phyloP scores from a whole-genome alignment of 2,329 filamentous ascomycete genomes.

The Didymella arachidicola region DNA sequence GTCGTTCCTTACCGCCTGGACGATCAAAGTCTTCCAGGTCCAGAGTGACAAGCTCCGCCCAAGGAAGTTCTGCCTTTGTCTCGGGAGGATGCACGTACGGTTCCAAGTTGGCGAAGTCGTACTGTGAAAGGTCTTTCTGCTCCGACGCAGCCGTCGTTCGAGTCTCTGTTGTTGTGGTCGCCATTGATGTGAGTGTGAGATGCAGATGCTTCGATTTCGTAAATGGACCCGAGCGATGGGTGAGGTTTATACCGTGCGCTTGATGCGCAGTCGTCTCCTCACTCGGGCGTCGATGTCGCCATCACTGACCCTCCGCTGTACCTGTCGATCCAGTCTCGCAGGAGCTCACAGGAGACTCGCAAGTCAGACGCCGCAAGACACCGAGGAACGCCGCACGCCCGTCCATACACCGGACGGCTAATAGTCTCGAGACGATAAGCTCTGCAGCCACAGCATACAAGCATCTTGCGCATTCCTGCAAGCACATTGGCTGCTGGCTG shows the following conservation, averaged over 20 bases:
- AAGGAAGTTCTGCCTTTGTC: slow-evolving; percentile 58
- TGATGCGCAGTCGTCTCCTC: neutral
- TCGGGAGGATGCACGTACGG: slow-evolving; percentile 57
- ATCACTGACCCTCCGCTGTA: slow-evolving; percentile 1
- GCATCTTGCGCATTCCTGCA: neutral
- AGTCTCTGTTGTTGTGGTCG: slow-evolving; percentile 31
- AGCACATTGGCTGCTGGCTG: slow-evolving; percentile 6
- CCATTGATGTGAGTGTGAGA: slow-evolving; percentile 19
- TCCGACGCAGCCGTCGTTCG: slow-evolving; percentile 4
- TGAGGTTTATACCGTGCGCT: neutral
- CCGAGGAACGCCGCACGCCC: neutral
- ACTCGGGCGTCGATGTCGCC: slow-evolving; percentile 6
- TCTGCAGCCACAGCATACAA: slow-evolving; percentile 1
- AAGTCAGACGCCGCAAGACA: neutral
- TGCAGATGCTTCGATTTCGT: neutral
- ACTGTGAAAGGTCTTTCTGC: slow-evolving; percentile 28
- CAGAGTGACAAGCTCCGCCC: slow-evolving; percentile 66
- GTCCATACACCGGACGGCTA: neutral
- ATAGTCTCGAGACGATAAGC: neutral
- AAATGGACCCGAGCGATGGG: too few species aligned
- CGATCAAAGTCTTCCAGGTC: slow-evolving; percentile 63
- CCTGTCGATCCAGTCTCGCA: neutral
- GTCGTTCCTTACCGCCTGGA: slow-evolving; percentile 62
- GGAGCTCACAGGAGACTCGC: neutral
- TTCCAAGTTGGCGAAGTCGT: slow-evolving; percentile 45